These are phyloP conservation scores for Cucumis sativus DNA, from an alignment of 306 rosid species.

Conservation along the genomic window DNA sequence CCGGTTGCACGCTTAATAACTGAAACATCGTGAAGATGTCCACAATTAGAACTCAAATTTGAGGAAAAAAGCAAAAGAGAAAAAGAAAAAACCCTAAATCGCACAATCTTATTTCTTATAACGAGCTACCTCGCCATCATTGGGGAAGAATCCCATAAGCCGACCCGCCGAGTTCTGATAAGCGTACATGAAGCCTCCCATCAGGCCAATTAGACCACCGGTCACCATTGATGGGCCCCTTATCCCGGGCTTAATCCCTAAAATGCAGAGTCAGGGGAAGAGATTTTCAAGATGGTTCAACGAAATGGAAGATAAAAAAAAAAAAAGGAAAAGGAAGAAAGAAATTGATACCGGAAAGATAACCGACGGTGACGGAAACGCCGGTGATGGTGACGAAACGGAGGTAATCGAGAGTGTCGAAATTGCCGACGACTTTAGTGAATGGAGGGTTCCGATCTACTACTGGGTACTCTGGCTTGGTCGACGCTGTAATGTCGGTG, in stretches of 20 bases:
- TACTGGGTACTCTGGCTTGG: slow-evolving; percentile 77
- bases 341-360: slow-evolving; percentile 50
- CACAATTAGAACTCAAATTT: neutral
- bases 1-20: neutral
- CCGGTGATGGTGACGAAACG: slow-evolving; percentile 84
- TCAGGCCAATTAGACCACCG: slow-evolving; percentile 72
- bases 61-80: neutral
- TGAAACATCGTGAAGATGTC: neutral
- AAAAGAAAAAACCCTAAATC: slow-evolving; percentile 10
- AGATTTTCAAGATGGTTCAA: neutral
- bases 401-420: slow-evolving; percentile 71
- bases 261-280: neutral
- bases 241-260: slow-evolving; percentile 93
- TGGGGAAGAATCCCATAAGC: slow-evolving; percentile 91
- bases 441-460: slow-evolving; percentile 94
- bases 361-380: slow-evolving; percentile 88
- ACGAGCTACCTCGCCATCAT: slow-evolving; percentile 76
- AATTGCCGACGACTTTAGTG: slow-evolving; percentile 74
- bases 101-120: slow-evolving; percentile 43
- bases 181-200: slow-evolving; percentile 98
- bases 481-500: slow-evolving; percentile 82
- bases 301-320: neutral
- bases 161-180: slow-evolving; percentile 88
- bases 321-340: neutral
- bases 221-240: slow-evolving; percentile 95